Base-by-base conservation (phyloP, 2,329 filamentous ascomycete species). In the Graphilbum ipis-grandicollis region DNA sequence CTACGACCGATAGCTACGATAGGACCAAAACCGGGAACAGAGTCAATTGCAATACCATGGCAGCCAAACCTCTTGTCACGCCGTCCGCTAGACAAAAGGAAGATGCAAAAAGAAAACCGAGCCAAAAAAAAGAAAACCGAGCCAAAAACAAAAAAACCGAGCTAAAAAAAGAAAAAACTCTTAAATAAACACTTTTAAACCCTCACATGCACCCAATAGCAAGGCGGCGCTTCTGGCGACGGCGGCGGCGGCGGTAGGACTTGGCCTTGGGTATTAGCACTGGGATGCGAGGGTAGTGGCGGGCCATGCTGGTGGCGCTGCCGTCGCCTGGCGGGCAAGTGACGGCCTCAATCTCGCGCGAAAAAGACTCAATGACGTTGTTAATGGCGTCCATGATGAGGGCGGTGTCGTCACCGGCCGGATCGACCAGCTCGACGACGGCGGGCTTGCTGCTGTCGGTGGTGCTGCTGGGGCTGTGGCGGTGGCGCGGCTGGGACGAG, bases 381-480 rank as follows among this genome's bases (percentile, higher is more conserved):
- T 48, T 38, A 31, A 48, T 44, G 29, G 44, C 34, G 21, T 34
- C 37, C 39, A 46, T 43, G 37, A 44, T 37, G 9, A 39, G 33
- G 19, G 40, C 42, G 4, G 34, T 34, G 35, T 48, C 44, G 38
- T n/a, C n/a, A n/a, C 42, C 47, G 23, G 46, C 41, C 6, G 52
- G 52, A 35, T 54, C 52, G 35, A 52, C 47, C 17, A 55, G 44
- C 42, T 52, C 46, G 34, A 53, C 46, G 36, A 48, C 42, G 12
- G 31, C 43, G 5, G 36, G 26, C 25, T 35, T 25, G 48, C 36
- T 37, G 7, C 46, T 40, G n/a, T 47, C 31, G 4, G 39, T 23
- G 4, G 21, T 12, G 19, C 22, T 15, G 19, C 18, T 13, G 26
- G 28, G 4, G 28, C 9, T 14, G n/a, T 19, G 14, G 23, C 22